phyloP scores from a whole-genome alignment of 164 flowering plant species.

The Stephania cephalantha region DNA sequence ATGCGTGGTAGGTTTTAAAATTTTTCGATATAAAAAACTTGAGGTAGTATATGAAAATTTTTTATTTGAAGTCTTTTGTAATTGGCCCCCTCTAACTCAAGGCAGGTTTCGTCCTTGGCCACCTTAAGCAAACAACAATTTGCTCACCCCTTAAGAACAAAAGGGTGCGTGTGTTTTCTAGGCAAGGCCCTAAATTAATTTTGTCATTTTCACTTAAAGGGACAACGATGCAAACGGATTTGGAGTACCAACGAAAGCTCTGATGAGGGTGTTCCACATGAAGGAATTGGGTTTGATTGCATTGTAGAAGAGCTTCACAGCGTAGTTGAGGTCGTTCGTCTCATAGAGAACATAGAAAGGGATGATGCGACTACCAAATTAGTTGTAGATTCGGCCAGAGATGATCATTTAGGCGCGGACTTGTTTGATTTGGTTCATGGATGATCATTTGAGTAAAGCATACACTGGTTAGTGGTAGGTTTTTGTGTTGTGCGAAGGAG shows the following conservation, averaged over 20 bases:
- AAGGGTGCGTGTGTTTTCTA: slow-evolving; percentile 57
- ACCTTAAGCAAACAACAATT: slow-evolving; percentile 16
- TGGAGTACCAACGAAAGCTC: slow-evolving; percentile 38
- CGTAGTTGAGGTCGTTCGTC: slow-evolving; percentile 41
- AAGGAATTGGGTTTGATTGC: slow-evolving; percentile 44
- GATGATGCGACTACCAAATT: slow-evolving; percentile 55
- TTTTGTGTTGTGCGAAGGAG: no score
- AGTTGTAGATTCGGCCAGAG: slow-evolving; percentile 41
- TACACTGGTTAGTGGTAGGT: no score
- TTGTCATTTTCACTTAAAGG: slow-evolving; percentile 40
- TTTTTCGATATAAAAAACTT: no score
- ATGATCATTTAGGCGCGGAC: slow-evolving; percentile 58
- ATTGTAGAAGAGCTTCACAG: slow-evolving; percentile 33
- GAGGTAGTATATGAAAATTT: no score
- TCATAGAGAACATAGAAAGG: slow-evolving; percentile 46
- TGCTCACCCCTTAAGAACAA: slow-evolving; percentile 57
- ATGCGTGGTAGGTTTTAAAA: no score
- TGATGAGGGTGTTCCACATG: slow-evolving; percentile 63
- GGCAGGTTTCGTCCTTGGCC: slow-evolving; percentile 37
- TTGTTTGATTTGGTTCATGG: slow-evolving; percentile 54
- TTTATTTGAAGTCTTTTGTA: no score
- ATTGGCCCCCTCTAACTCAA: no score
- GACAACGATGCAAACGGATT: slow-evolving; percentile 35
- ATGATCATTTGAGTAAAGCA: slow-evolving; percentile 25
- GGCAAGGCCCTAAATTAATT: slow-evolving; percentile 27